Percentiles rank a stretch among this genome's conserved stretches.
Evolutionary conservation across 2,329 filamentous ascomycete genomes (phyloP).

Genomic region (Pseudocercospora eumusae): DNA sequence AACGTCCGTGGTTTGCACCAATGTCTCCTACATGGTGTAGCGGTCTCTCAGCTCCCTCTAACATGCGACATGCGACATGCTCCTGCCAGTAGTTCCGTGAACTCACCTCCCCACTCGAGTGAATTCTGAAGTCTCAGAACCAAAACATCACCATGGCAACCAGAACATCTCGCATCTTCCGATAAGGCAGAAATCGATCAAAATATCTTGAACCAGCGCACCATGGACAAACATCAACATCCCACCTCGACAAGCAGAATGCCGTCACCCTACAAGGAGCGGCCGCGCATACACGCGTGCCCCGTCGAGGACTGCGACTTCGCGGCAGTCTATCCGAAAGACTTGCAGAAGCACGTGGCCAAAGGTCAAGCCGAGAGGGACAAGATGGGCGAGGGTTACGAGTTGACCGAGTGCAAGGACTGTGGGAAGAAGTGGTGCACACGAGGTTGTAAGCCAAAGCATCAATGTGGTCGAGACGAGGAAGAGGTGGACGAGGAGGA

Average conservation of each 20-base stretch:
- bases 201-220: background rate
- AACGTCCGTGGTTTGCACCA: too few species aligned
- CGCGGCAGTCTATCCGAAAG: background rate
- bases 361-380: background rate
- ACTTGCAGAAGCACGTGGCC: background rate
- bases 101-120: background rate
- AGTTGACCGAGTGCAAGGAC: background rate
- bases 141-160: constrained; percentile 5
- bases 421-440: constrained; percentile 3
- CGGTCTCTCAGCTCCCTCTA: too few species aligned
- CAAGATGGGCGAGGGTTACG: background rate
- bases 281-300: background rate
- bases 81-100: background rate
- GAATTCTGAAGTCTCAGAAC: background rate
- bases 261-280: constrained; percentile 4
- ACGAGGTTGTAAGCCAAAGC: background rate
- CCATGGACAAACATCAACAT: background rate
- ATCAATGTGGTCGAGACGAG: background rate
- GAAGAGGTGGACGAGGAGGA: background rate
- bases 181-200: background rate
- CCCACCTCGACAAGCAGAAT: background rate
- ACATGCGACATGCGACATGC: too few species aligned
- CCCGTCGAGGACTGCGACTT: background rate
- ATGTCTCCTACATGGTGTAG: too few species aligned
- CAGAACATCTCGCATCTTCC: background rate